Evolutionary conservation across 2,329 filamentous ascomycete species (phyloP).

Genomic region (Penicillium sp.): DNA sequence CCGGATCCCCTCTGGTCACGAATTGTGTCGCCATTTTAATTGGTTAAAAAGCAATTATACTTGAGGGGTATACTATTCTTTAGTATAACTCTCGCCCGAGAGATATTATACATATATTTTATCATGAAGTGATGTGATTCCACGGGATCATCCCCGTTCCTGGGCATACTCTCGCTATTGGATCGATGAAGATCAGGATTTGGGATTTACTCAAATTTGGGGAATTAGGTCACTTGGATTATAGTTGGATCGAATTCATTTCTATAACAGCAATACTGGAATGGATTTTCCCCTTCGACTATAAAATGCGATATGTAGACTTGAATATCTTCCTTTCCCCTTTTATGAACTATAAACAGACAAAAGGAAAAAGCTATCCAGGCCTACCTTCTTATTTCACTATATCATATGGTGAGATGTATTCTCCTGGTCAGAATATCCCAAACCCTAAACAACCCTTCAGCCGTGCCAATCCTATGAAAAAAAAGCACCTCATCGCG

Average conservation of each 20-base stretch:
- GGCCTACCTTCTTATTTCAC: not conserved
- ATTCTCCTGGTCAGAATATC: not conserved
- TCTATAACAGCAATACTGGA: too few relatives aligned
- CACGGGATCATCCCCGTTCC: not conserved
- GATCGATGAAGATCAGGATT: not conserved
- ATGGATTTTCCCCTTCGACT: too few relatives aligned
- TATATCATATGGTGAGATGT: not conserved
- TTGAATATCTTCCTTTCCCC: not conserved
- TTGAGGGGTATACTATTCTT: not conserved
- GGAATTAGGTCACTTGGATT: not conserved
- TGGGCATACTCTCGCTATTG: too few relatives aligned
- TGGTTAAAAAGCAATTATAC: conserved; percentile 7
- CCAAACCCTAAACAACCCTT: conserved; percentile 13
- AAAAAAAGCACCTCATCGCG: conserved; percentile 22
- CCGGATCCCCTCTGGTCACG: not conserved
- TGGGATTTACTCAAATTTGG: not conserved
- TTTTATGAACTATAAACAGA: not conserved
- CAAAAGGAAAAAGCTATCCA: not conserved
- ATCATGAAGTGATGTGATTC: not conserved
- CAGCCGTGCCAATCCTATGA: not conserved
- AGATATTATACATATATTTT: not conserved
- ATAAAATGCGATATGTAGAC: not conserved
- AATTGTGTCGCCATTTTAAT: not conserved
- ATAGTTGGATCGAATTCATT: not conserved
- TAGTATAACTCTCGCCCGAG: not conserved